Evolutionary conservation across 2,329 filamentous ascomycete species (phyloP).

Genomic region (Colletotrichum liaoningense): DNA sequence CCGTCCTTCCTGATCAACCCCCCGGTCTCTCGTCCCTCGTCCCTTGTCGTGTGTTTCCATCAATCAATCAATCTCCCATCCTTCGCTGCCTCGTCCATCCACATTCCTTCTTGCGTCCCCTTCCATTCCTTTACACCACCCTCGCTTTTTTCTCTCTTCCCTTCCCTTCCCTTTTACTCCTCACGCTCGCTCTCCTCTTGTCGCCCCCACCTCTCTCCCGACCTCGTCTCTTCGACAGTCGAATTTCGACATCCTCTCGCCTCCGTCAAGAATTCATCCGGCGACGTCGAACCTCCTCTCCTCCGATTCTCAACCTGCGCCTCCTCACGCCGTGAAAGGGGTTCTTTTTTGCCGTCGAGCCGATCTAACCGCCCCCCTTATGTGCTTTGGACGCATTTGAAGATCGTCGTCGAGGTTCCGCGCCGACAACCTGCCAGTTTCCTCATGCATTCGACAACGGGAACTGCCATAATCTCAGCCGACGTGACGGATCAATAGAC

Average conservation of each 20-base stretch:
- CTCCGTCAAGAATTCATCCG: conserved; percentile 36
- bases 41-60: conserved; percentile 38
- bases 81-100: conserved; percentile 35
- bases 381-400: conserved; percentile 24
- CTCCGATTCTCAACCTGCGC: conserved; percentile 32
- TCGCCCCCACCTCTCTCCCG: conserved; percentile 28
- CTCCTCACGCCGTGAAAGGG: conserved; percentile 9
- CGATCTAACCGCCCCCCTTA: conserved; percentile 6
- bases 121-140: conserved; percentile 37
- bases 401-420: conserved; percentile 26
- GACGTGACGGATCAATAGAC: conserved; percentile 31
- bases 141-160: conserved; percentile 30
- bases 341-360: background rate
- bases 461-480: conserved; percentile 9
- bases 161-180: conserved; percentile 31
- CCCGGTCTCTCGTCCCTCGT: conserved; percentile 16
- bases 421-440: conserved; percentile 28
- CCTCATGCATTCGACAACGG: conserved; percentile 33
- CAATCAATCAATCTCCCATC: conserved; percentile 38
- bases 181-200: conserved; percentile 32
- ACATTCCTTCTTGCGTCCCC: conserved; percentile 38
- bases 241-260: conserved; percentile 33
- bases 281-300: conserved; percentile 32
- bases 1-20: conserved; percentile 1
- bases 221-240: conserved; percentile 32